Percentiles rank a stretch among this genome's conserved stretches.
These are phyloP conservation scores for Nicotiana benthamiana DNA, from an alignment of 257 asterid species.

Conservation along the genomic window DNA sequence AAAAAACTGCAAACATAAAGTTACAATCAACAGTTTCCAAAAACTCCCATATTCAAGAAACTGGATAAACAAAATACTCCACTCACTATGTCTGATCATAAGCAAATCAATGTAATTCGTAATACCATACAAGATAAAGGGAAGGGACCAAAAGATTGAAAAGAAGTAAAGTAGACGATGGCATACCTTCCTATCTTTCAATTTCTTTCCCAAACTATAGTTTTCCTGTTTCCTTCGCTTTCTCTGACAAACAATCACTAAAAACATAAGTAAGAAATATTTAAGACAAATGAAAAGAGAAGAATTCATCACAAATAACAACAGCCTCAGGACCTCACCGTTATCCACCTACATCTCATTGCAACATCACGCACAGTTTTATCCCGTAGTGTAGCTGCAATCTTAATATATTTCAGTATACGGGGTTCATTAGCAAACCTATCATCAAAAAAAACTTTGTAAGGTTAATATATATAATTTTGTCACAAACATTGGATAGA, in stretches of 20 bases:
- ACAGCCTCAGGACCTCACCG: slow-evolving; percentile 41
- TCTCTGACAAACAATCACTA: slow-evolving; percentile 44
- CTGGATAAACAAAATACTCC: neutral
- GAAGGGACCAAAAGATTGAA: neutral
- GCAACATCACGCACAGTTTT: slow-evolving; percentile 94
- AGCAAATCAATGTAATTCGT: neutral
- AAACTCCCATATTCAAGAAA: neutral
- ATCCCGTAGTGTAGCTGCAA: slow-evolving; percentile 64
- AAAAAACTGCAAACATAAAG: neutral
- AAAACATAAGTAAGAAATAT: slow-evolving; percentile 14
- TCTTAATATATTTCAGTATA: slow-evolving; percentile 67
- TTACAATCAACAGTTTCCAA: neutral
- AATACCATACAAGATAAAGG: neutral
- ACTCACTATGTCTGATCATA: neutral
- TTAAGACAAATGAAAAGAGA: slow-evolving; percentile 11
- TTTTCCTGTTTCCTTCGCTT: slow-evolving; percentile 81
- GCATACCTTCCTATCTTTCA: slow-evolving; percentile 64
- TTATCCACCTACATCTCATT: slow-evolving; percentile 87
- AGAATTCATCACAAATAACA: neutral
- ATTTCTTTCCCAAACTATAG: slow-evolving; percentile 45
- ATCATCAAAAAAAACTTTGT: neutral
- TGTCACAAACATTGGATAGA: neutral
- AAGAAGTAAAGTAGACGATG: neutral
- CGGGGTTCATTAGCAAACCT: slow-evolving; percentile 66
- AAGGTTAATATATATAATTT: neutral